These are phyloP conservation scores for Nakazawaea pomicola DNA, from an alignment of 805 yeast genomes.

Conservation along the genomic window DNA sequence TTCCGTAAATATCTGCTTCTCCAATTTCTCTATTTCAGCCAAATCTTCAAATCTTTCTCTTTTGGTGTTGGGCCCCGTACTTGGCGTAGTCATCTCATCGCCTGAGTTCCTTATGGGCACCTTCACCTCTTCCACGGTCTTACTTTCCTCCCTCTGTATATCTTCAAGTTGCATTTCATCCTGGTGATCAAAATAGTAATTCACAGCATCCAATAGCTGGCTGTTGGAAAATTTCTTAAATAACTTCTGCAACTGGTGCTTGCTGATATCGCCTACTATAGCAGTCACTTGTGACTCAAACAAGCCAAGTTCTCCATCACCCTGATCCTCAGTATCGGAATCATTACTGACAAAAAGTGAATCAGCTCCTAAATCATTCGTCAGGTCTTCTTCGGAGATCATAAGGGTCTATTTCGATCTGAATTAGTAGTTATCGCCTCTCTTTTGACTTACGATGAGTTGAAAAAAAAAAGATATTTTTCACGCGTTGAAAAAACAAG, in stretches of 20 bases:
- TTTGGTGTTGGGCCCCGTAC: neutral
- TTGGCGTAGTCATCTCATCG: neutral
- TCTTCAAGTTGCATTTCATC: conserved; percentile 9
- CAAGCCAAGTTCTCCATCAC: conserved; percentile 16
- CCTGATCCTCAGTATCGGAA: neutral
- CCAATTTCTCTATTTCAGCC: neutral
- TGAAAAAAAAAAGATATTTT: too few relatives aligned
- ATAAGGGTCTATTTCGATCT: too few relatives aligned
- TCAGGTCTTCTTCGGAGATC: too few relatives aligned
- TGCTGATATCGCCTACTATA: conserved; percentile 29
- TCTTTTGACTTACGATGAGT: too few relatives aligned
- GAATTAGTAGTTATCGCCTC: too few relatives aligned
- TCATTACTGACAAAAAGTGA: conserved; percentile 5
- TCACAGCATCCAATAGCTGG: conserved; percentile 31
- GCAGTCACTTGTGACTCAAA: conserved; percentile 29
- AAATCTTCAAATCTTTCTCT: conserved; percentile 4
- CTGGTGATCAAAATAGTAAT: conserved; percentile 31
- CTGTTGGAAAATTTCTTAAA: conserved; percentile 23
- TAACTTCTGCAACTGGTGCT: conserved; percentile 18
- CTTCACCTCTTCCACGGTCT: neutral
- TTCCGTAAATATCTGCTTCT: neutral
- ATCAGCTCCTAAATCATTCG: too few relatives aligned
- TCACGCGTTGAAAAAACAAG: conserved; percentile 1
- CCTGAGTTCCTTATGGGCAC: neutral
- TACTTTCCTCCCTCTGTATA: conserved; percentile 1